phyloP scores from a whole-genome alignment of 257 asterid species.

The Ilex aquifolium region DNA sequence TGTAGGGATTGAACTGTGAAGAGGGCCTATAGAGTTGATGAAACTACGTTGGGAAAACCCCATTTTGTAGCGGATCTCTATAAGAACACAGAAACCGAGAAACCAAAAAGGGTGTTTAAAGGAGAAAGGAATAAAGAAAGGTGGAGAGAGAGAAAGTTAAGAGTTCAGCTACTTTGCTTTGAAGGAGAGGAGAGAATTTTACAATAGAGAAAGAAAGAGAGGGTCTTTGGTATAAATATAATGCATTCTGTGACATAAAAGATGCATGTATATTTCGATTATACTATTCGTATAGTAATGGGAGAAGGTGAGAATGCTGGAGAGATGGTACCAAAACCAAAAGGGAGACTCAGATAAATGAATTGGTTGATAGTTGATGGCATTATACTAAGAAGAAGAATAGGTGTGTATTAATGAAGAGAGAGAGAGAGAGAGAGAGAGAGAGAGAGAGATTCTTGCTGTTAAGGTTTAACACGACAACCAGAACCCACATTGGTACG shows the following conservation, averaged over 20 bases:
- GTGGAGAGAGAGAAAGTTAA: slow-evolving; percentile 18
- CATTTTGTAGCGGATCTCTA: slow-evolving; percentile 41
- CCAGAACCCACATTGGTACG: slow-evolving; percentile 22
- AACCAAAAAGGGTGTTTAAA: slow-evolving; percentile 16
- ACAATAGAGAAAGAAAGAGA: slow-evolving; percentile 23
- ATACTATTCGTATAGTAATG: slow-evolving; percentile 11
- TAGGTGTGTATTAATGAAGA: slow-evolving; percentile 26
- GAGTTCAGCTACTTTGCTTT: slow-evolving; percentile 59
- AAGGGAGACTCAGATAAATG: slow-evolving; percentile 20
- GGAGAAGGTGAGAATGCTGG: slow-evolving; percentile 34
- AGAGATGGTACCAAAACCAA: slow-evolving; percentile 40
- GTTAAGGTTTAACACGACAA: slow-evolving; percentile 29
- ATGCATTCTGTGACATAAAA: slow-evolving; percentile 17
- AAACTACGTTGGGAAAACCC: slow-evolving; percentile 41
- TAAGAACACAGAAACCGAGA: slow-evolving; percentile 40
- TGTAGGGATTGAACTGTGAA: slow-evolving; percentile 25
- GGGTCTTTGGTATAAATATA: slow-evolving; percentile 2
- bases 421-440: slow-evolving; percentile 9
- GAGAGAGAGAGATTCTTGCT: slow-evolving; percentile 26
- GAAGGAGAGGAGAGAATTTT: slow-evolving; percentile 37
- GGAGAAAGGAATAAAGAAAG: slow-evolving; percentile 25
- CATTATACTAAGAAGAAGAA: slow-evolving; percentile 24
- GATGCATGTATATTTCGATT: slow-evolving; percentile 13
- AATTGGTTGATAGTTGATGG: slow-evolving; percentile 4
- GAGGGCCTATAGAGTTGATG: slow-evolving; percentile 30